These are phyloP conservation scores for Fusarium falciforme DNA, from an alignment of 2,329 filamentous ascomycete genomes.

Conservation along the genomic window DNA sequence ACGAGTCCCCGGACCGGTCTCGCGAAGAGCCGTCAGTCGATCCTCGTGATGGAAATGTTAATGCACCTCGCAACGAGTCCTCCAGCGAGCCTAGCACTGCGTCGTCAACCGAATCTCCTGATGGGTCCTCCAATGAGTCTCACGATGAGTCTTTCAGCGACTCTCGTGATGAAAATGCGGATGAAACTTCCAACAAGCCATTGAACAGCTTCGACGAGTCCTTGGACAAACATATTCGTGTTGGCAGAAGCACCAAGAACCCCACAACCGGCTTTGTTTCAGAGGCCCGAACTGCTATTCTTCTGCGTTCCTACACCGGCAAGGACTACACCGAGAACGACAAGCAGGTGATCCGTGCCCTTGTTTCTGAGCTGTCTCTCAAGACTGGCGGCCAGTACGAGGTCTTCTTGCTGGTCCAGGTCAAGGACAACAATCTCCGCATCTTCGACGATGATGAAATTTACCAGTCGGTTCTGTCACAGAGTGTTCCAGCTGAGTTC, in stretches of 20 bases:
- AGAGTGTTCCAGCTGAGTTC: slow-evolving; percentile 76
- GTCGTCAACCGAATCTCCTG: background rate
- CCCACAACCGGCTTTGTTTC: slow-evolving; percentile 37
- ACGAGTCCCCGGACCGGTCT: background rate
- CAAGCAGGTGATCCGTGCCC: slow-evolving; percentile 80
- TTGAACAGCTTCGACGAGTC: background rate
- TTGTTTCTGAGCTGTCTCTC: slow-evolving; percentile 81
- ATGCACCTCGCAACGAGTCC: background rate
- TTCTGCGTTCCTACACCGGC: slow-evolving; percentile 81
- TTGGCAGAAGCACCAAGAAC: slow-evolving; percentile 21
- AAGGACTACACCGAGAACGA: slow-evolving; percentile 84
- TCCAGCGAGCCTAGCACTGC: background rate
- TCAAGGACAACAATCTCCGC: slow-evolving; percentile 70
- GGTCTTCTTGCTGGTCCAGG: slow-evolving; percentile 82
- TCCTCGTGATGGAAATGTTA: background rate
- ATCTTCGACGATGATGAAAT: slow-evolving; percentile 70
- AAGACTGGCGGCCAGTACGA: slow-evolving; percentile 84
- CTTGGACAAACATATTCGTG: slow-evolving; percentile 13
- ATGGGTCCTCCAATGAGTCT: background rate
- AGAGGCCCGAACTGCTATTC: slow-evolving; percentile 74
- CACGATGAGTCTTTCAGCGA: background rate
- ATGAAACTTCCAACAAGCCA: background rate
- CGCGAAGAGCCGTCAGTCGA: background rate
- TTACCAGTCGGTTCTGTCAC: slow-evolving; percentile 69
- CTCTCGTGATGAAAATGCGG: background rate